A percentile compares a stretch with the other conserved stretches of the same genome.
These are phyloP conservation scores for Voacanga thouarsii DNA, from an alignment of 257 asterid genomes.

Conservation along the genomic window DNA sequence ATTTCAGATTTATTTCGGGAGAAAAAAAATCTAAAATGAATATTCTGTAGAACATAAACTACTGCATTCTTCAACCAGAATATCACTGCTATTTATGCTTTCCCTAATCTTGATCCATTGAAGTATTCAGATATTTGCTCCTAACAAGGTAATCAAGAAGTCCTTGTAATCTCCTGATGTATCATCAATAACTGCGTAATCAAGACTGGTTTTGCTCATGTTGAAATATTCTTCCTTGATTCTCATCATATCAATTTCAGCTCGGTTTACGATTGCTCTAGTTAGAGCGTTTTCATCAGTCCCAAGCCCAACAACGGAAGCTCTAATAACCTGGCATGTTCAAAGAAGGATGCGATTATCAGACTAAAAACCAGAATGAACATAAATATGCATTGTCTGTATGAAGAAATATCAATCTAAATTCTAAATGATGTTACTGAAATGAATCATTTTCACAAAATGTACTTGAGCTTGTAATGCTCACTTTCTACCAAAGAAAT, in stretches of 20 bases:
- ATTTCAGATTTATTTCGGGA: too few species aligned
- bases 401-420: too few species aligned
- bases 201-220: conserved; percentile 39
- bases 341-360: background rate
- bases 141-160: conserved; percentile 68
- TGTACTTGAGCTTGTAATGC: too few species aligned
- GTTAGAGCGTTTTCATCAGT: conserved; percentile 75
- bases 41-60: too few species aligned
- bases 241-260: conserved; percentile 72
- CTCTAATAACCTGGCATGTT: conserved; percentile 49
- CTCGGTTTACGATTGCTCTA: conserved; percentile 63
- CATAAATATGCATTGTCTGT: background rate
- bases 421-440: too few species aligned
- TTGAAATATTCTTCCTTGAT: conserved; percentile 56
- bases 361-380: background rate
- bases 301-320: conserved; percentile 63
- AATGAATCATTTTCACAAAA: too few species aligned
- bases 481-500: background rate
- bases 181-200: conserved; percentile 61
- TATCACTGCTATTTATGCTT: background rate
- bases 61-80: too few species aligned
- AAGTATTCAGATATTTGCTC: conserved; percentile 41
- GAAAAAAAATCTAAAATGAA: too few species aligned
- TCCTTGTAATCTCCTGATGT: conserved; percentile 81
- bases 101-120: background rate